Percentiles rank a stretch among this genome's conserved stretches.
Conservation (phyloP, 495 filamentous ascomycete species). For the Rhizodiscina lignyota region DNA sequence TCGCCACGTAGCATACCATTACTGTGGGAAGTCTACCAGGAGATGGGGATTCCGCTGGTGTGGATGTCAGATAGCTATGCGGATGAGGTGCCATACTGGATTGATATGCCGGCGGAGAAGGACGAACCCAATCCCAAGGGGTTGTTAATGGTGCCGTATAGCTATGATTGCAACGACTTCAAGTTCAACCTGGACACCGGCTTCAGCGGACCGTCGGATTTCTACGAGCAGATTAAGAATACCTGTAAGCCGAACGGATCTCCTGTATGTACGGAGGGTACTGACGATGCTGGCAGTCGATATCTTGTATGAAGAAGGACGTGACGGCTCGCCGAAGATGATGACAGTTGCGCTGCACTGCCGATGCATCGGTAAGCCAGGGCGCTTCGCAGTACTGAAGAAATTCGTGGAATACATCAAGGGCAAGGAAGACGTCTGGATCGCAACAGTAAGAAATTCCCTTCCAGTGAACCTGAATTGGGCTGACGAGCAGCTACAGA, state of each 20-base stretch:
- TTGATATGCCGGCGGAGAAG: slow-evolving; percentile 24
- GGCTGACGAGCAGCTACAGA: too few relatives aligned
- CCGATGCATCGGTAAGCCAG: slow-evolving; percentile 26
- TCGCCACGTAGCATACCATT: slow-evolving; percentile 17
- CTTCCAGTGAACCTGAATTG: too few relatives aligned
- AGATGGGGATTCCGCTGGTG: slow-evolving; percentile 18
- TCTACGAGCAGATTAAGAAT: slow-evolving; percentile 21
- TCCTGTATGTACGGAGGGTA: too few relatives aligned
- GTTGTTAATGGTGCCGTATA: slow-evolving; percentile 27
- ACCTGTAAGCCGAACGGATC: too few relatives aligned
- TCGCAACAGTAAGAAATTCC: too few relatives aligned
- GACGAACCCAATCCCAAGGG: slow-evolving; percentile 16
- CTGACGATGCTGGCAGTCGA: too few relatives aligned
- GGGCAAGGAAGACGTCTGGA: slow-evolving; percentile 26
- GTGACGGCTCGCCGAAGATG: too few relatives aligned
- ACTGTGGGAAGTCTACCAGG: slow-evolving; percentile 22
- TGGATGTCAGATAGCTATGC: slow-evolving; percentile 24
- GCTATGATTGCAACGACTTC: slow-evolving; percentile 26
- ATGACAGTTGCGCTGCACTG: slow-evolving; percentile 29
- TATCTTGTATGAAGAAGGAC: slow-evolving; percentile 24
- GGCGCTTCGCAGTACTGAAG: slow-evolving; percentile 24
- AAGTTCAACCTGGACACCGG: slow-evolving; percentile 24
- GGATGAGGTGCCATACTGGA: slow-evolving; percentile 28
- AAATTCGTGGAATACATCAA: slow-evolving; percentile 28
- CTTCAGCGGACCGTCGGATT: slow-evolving; percentile 17